phyloP scores from a whole-genome alignment of 202 grass and related monocot species.

The Cymbopogon flexuosus region DNA sequence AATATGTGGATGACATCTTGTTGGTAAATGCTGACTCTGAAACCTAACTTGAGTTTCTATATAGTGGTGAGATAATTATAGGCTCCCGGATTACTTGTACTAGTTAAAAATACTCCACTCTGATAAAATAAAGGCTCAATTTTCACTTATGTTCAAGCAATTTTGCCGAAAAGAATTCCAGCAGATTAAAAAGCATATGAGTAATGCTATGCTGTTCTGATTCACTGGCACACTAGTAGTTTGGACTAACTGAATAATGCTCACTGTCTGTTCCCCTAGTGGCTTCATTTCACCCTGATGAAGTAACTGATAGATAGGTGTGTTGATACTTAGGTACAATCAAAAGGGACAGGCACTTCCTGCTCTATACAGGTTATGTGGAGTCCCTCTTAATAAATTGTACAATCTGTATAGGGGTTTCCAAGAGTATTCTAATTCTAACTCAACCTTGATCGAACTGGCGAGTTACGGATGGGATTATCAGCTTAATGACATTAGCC shows the following conservation, averaged over 20 bases:
- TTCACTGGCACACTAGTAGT: not conserved
- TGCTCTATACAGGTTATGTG: constrained; percentile 1
- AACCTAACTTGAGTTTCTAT: not conserved
- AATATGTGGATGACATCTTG: not conserved
- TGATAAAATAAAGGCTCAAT: not conserved
- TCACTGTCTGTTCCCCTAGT: not conserved
- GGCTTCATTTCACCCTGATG: not conserved
- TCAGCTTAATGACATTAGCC: not conserved
- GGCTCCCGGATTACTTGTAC: not conserved
- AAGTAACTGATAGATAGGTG: not conserved
- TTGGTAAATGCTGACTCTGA: not conserved
- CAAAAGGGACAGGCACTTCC: not conserved
- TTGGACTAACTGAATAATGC: not conserved
- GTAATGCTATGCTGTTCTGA: not conserved
- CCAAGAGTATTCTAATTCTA: not conserved
- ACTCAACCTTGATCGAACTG: not conserved
- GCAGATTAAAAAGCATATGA: not conserved
- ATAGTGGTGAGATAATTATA: not conserved
- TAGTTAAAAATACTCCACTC: not conserved
- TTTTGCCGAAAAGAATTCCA: not conserved
- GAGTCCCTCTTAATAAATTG: not conserved
- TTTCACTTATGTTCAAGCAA: not conserved
- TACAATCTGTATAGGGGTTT: not conserved
- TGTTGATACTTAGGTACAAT: not conserved
- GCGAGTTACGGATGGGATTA: not conserved